Conservation (phyloP, 2,329 filamentous ascomycete species). For the Lachnellula subtilissima region DNA sequence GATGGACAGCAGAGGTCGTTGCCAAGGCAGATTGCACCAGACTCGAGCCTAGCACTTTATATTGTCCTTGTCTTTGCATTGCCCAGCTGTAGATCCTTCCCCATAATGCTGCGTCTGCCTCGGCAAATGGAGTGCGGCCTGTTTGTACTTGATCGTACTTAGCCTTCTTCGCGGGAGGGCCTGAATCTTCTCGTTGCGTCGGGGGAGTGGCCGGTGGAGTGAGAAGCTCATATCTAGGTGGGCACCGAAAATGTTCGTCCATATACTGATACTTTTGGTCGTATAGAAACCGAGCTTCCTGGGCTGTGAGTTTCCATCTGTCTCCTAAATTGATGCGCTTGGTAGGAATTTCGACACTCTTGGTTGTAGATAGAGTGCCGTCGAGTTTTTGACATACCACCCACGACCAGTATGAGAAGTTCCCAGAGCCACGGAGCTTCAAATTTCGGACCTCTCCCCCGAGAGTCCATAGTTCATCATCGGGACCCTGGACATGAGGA, state of each 20-base stretch:
- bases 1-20: neutral
- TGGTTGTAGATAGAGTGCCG: constrained; percentile 7
- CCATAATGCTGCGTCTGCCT: neutral
- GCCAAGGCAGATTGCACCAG: neutral
- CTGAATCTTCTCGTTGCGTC: neutral
- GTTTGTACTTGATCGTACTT: neutral
- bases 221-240: neutral
- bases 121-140: neutral
- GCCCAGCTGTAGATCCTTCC: neutral
- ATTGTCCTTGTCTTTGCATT: neutral
- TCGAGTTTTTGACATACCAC: constrained; percentile 20
- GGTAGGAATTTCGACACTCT: constrained; percentile 12
- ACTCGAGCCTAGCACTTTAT: neutral
- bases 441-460: constrained; percentile 13
- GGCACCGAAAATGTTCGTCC: neutral
- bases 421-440: constrained; percentile 13
- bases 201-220: neutral
- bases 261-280: constrained; percentile 1
- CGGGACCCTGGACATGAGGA: constrained; percentile 14
- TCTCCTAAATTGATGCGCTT: constrained; percentile 3
- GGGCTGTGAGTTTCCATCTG: constrained; percentile 1
- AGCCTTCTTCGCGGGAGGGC: neutral
- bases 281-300: constrained; percentile 1
- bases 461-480: constrained; percentile 20
- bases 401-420: constrained; percentile 13